Percentiles rank a stretch among this genome's conserved stretches.
Evolutionary conservation across 306 rosid genomes (phyloP).

Genomic region (Begonia fuchsioides): DNA sequence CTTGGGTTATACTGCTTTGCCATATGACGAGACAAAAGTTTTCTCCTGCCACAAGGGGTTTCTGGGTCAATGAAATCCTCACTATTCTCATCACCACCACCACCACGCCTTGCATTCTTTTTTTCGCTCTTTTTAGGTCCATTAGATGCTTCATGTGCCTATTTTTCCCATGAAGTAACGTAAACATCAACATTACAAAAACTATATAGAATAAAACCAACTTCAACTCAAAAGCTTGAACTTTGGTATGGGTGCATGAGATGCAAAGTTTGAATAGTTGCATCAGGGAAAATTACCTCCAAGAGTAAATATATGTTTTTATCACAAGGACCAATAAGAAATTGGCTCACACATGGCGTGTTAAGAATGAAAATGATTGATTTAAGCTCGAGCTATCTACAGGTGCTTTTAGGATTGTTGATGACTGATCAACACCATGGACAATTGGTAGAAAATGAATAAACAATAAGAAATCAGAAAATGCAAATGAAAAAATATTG

Average conservation of each 20-base stretch:
- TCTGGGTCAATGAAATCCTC: constrained; percentile 69
- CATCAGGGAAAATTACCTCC: no score
- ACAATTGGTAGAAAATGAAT: constrained; percentile 4
- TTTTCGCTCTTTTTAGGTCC: constrained; percentile 61
- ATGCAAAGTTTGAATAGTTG: no score
- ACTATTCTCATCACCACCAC: constrained; percentile 50
- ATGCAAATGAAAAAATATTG: not conserved
- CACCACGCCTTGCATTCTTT: constrained; percentile 47
- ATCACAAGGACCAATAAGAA: no score
- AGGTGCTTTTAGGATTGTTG: no score
- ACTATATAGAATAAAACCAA: no score
- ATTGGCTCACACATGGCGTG: not conserved
- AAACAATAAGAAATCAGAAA: not conserved
- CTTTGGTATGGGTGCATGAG: no score
- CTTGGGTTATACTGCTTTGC: constrained; percentile 67
- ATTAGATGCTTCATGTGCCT: constrained; percentile 56
- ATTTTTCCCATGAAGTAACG: not conserved
- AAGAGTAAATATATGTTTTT: no score
- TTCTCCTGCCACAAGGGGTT: constrained; percentile 63
- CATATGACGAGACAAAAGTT: constrained; percentile 58
- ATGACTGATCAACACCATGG: not conserved
- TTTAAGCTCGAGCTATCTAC: no score
- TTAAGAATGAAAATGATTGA: constrained; percentile 5
- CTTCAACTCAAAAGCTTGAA: no score
- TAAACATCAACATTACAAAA: not conserved